Percentiles rank a stretch among this genome's conserved stretches.
phyloP scores from a whole-genome alignment of 2,329 filamentous ascomycete species.

The Calonectria pteridis region DNA sequence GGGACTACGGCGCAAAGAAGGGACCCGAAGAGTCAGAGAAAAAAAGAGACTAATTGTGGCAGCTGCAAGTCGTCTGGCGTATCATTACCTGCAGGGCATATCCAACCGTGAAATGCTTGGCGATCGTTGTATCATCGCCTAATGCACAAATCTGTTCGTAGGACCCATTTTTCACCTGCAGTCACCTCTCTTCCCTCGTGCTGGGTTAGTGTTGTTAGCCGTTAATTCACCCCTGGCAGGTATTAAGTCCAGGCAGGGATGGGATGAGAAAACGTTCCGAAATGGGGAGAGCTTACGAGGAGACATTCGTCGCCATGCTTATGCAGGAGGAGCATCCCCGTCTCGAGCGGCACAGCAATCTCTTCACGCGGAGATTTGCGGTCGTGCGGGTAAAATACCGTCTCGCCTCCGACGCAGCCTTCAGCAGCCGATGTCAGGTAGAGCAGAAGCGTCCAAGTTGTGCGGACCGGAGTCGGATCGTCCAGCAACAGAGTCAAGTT shows the following conservation, averaged over 20 bases:
- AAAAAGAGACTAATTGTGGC: conserved; percentile 13
- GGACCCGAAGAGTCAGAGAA: background rate
- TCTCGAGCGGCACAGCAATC: conserved; percentile 79
- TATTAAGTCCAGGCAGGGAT: background rate
- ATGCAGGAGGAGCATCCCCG: conserved; percentile 88
- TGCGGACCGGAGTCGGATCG: conserved; percentile 57
- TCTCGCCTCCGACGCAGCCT: conserved; percentile 87
- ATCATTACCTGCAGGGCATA: background rate
- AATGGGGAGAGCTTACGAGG: conserved; percentile 63
- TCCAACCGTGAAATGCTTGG: conserved; percentile 18
- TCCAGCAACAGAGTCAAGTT: conserved; percentile 67
- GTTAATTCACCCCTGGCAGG: conserved; percentile 48
- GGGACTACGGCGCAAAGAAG: background rate
- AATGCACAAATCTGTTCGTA: conserved; percentile 85
- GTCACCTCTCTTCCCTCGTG: conserved; percentile 87
- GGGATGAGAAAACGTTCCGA: conserved; percentile 24
- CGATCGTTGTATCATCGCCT: conserved; percentile 54
- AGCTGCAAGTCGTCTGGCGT: background rate
- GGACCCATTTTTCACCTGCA: conserved; percentile 90
- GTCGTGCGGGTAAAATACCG: conserved; percentile 87
- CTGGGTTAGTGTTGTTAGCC: conserved; percentile 52
- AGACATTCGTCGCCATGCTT: conserved; percentile 91
- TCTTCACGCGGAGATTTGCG: conserved; percentile 69
- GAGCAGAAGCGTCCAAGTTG: conserved; percentile 91
- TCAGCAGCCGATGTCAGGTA: conserved; percentile 84